phyloP scores from a whole-genome alignment of 257 asterid species.

The Ajuga chamaepitys region DNA sequence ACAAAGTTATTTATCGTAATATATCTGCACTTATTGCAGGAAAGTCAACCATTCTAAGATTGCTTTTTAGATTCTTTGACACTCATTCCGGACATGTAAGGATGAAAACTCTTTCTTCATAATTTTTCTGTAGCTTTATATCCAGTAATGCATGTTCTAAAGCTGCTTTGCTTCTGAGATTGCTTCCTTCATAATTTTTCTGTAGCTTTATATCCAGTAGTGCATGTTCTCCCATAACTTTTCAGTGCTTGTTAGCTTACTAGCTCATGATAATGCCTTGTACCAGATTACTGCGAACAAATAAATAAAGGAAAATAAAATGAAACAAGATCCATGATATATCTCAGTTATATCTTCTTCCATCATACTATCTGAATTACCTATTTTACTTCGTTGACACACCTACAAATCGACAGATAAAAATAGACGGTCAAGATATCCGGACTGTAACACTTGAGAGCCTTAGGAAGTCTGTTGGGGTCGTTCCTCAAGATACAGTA shows the following conservation, averaged over 20 bases:
- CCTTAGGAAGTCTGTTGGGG: constrained; percentile 88
- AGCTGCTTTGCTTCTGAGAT: constrained; percentile 1
- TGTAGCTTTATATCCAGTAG: constrained; percentile 3
- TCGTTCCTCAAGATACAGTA: constrained; percentile 99
- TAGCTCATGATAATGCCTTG: background rate
- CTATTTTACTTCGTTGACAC: background rate
- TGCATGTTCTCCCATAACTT: background rate
- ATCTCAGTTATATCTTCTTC: background rate
- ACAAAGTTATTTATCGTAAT: background rate
- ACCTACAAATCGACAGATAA: constrained; percentile 49
- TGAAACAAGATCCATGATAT: background rate
- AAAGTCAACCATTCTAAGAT: constrained; percentile 89
- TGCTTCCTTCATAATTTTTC: background rate
- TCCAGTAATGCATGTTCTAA: background rate
- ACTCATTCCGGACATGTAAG: constrained; percentile 82
- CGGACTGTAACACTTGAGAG: constrained; percentile 76
- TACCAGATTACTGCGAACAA: background rate
- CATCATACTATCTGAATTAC: background rate
- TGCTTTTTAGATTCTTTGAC: constrained; percentile 90
- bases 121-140: constrained; percentile 2
- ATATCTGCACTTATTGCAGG: constrained; percentile 41
- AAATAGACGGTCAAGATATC: constrained; percentile 88
- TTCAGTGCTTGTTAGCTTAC: background rate
- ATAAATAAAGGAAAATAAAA: background rate
- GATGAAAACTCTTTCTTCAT: background rate